A percentile compares a stretch with the other conserved stretches of the same genome.
These are phyloP conservation scores for Candida sojae DNA, from an alignment of 1,139 yeast genomes.

Conservation along the genomic window DNA sequence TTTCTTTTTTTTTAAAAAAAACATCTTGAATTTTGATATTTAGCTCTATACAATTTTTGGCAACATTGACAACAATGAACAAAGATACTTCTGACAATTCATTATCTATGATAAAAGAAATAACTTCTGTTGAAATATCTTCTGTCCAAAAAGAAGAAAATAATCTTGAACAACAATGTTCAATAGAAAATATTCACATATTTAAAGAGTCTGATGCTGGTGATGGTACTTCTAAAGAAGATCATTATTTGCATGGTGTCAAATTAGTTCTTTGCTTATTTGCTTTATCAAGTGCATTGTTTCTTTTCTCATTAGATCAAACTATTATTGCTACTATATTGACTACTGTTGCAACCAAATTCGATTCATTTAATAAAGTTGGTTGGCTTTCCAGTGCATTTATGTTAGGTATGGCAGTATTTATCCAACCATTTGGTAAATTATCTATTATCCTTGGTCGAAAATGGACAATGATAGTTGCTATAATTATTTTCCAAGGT, in stretches of 20 bases:
- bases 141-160: too few species aligned
- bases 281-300: constrained; percentile 31
- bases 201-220: constrained; percentile 43
- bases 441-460: constrained; percentile 50
- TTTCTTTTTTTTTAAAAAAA: too few species aligned
- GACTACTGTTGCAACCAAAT: constrained; percentile 38
- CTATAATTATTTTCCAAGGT: constrained; percentile 35
- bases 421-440: constrained; percentile 41
- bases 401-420: constrained; percentile 42
- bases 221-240: constrained; percentile 43
- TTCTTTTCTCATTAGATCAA: constrained; percentile 42
- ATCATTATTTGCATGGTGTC: constrained; percentile 35
- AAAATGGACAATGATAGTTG: constrained; percentile 36
- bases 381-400: constrained; percentile 68
- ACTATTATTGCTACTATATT: constrained; percentile 41
- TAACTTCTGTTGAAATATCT: too few species aligned
- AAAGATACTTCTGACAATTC: too few species aligned
- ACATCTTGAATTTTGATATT: too few species aligned
- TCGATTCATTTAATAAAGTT: constrained; percentile 49
- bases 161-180: constrained; percentile 8
- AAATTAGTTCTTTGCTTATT: constrained; percentile 27
- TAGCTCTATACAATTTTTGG: too few species aligned
- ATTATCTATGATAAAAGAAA: too few species aligned
- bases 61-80: too few species aligned
- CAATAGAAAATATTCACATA: background rate